These are phyloP conservation scores for Crucibulum parvulum DNA, from an alignment of 1,284 basidiomycete genomes.

Conservation along the genomic window DNA sequence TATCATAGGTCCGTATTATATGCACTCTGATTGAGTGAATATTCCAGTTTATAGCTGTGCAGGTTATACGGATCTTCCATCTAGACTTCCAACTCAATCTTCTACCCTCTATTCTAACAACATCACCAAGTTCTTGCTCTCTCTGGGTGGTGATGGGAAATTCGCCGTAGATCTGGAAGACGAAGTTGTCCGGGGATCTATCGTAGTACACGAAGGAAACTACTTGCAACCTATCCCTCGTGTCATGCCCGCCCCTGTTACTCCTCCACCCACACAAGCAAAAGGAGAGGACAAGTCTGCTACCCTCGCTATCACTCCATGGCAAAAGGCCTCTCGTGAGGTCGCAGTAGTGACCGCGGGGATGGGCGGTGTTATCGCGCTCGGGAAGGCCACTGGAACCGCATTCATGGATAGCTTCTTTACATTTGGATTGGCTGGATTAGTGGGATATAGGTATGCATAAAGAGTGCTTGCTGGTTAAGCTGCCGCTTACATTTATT, in stretches of 20 bases:
- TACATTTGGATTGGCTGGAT: conserved; percentile 81
- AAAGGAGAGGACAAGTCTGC: conserved; percentile 57
- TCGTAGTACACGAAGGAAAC: conserved; percentile 75
- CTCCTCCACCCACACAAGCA: conserved; percentile 54
- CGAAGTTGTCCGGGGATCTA: conserved; percentile 83
- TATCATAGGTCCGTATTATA: conserved; percentile 65
- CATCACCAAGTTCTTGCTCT: conserved; percentile 86
- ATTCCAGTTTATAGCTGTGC: conserved; percentile 5
- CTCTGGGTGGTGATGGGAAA: conserved; percentile 68
- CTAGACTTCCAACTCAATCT: conserved; percentile 84
- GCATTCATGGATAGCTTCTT: conserved; percentile 88
- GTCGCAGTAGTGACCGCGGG: conserved; percentile 76
- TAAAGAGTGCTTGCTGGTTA: background rate
- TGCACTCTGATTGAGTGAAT: conserved; percentile 3
- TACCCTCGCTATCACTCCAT: conserved; percentile 75
- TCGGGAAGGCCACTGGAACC: conserved; percentile 80
- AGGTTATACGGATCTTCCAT: conserved; percentile 86
- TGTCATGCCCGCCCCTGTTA: conserved; percentile 62
- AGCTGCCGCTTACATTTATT: background rate
- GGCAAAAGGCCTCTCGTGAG: conserved; percentile 79
- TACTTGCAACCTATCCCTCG: conserved; percentile 73
- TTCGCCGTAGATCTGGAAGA: conserved; percentile 78
- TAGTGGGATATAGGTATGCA: conserved; percentile 72
- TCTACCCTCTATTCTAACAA: conserved; percentile 91
- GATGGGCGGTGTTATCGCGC: conserved; percentile 73